Base-by-base conservation (phyloP, 345 rosid genomes). In the Dipteronia sinensis region DNA sequence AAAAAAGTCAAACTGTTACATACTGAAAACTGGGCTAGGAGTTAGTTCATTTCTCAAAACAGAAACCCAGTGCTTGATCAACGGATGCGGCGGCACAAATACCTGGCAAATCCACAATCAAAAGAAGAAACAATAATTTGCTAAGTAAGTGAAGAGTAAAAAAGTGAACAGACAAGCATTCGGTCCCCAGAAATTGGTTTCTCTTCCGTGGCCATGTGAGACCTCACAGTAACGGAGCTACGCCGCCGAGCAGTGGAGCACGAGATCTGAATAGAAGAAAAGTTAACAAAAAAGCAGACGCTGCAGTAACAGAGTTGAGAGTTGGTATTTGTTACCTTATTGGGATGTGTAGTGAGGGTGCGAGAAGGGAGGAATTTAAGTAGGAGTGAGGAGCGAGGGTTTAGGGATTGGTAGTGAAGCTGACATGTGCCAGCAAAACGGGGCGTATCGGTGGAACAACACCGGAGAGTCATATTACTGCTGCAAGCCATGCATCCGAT, bases 41-140 rank as follows among this genome's bases (percentile, higher is more conserved):
- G 98, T 91, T 80, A 89, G 97, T 49, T 93, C 96, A 47, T 93
- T 95, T 75, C 97, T 86, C 59, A 95, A 76, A 76, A 95, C 90
- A 8, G 94, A 92, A 84, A 95, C 87, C 98, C 98, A 93, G 76
- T 95, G 99, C 88, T 93, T 93, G 86, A 95, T 91, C 87, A 93
- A 84, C 19, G 98, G 97, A 85, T 92, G 96, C 0, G 96, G 98
- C 20, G 99, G 98, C 87, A 93, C 99, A 77, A 85, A 90, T 0
- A 92, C 98, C 96, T 95, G 87, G 87, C 68, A 5, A 65, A 69
- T 67, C 58, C 68, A 27, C 6, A 77, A 56, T 51, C 34, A 1
- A 51, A 58, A 38, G 25, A 4, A 46, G 10, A 4, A 44, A 13
- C 19, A 17, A 1, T 1, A 13, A 74, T 3, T 1, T 16, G 8